Conservation (phyloP, 2,329 filamentous ascomycete genomes). For the Metarhizium sp. region DNA sequence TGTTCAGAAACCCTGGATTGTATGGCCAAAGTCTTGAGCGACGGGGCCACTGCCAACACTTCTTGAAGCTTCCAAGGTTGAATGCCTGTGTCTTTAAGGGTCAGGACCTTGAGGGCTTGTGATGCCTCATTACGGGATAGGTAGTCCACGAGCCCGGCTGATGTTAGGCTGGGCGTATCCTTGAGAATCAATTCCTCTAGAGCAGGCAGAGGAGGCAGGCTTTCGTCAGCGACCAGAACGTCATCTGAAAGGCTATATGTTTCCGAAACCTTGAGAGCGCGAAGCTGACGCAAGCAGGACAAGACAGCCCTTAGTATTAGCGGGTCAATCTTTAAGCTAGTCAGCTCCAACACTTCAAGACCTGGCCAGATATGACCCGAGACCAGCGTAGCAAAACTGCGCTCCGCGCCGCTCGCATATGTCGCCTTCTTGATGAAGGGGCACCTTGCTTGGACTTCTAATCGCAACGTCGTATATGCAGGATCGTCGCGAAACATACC, state of each 20-base stretch:
- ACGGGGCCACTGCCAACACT: conserved; percentile 47
- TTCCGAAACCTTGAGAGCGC: conserved; percentile 65
- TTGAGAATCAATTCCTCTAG: conserved; percentile 65
- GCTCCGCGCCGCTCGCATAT: conserved; percentile 70
- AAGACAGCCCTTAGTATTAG: conserved; percentile 62
- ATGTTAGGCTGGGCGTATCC: conserved; percentile 62
- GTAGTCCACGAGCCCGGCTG: conserved; percentile 59
- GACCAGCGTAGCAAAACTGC: conserved; percentile 61
- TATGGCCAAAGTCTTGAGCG: conserved; percentile 47
- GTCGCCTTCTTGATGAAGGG: conserved; percentile 82
- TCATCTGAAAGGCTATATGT: conserved; percentile 65
- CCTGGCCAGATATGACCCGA: conserved; percentile 57
- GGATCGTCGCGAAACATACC: conserved; percentile 78
- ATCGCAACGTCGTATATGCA: conserved; percentile 63
- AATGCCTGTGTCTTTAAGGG: conserved; percentile 63
- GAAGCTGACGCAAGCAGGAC: conserved; percentile 54
- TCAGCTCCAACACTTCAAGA: conserved; percentile 65
- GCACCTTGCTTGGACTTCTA: conserved; percentile 78
- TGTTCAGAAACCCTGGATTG: conserved; percentile 39
- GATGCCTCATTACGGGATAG: conserved; percentile 52
- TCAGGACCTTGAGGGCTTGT: conserved; percentile 55
- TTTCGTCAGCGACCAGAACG: conserved; percentile 57
- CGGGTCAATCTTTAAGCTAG: conserved; percentile 59
- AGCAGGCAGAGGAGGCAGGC: conserved; percentile 63
- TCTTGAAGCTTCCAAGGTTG: conserved; percentile 50